Base-by-base conservation (phyloP, 208 protist genomes). In the Trypanosoma rangeli region DNA sequence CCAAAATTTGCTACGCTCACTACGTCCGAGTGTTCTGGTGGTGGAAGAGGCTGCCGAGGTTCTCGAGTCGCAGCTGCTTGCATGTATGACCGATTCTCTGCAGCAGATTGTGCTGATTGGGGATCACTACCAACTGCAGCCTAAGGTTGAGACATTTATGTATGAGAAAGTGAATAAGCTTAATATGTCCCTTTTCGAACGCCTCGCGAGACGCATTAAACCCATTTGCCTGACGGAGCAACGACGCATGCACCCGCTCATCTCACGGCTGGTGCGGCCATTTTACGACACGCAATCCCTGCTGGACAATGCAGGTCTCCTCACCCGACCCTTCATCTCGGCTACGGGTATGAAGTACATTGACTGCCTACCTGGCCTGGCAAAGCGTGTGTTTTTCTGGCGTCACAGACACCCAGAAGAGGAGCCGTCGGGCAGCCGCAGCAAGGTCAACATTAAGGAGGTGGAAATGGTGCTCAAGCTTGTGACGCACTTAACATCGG, bases 21-120 rank as follows among this genome's bases (percentile, higher is more conserved):
- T 97, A 10, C 74, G 80, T 2, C 84, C 94, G 35, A 93, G 83
- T 52, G 89, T 98, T 49, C 68, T 98, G 35, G 76, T 98, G 20
- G 89, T 98, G 29, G 95, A 98, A 74, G 95, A 98, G 75, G 94
- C 95, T 10, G 94, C 92, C 4, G 96, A 98, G 71, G 90, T 98
- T 39, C 78, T 98, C 8, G 94, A 98, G 75, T 89, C 85, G 28
- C 96, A 98, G 69, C 65, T 98, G 39, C 73, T 98, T 29, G 89
- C 93, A 48, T 95, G 90, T 67, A 90, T 98, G 81, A 94, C 89
- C 50, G 86, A 96, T 70, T 96, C 91, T 4, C 75, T 97, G 35
- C 72, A 90, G 74, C 94, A 97, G 71, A 76, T 97, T 60, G 83
- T 97, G 48, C 87, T 97, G 49, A 93, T 97, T 74, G 94, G 94